Evolutionary conservation across 345 rosid genomes (phyloP), one percentile per base, ranked within the genome.

Genomic region (Hibiscus trionum): DNA sequence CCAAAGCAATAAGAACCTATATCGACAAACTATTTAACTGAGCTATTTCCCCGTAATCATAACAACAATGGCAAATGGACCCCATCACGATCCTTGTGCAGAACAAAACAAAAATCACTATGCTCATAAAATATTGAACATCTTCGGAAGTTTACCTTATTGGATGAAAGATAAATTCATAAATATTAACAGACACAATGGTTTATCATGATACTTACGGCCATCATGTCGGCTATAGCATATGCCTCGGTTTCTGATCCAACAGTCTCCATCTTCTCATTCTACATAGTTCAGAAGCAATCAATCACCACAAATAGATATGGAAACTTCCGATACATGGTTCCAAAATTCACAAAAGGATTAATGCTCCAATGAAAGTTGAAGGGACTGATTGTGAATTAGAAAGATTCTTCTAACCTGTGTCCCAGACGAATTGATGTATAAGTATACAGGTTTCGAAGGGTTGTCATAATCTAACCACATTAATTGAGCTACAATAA

Each of bases 231-330:
- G 66, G 93, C 97, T 66, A 95, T 90, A 49, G 93, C 93, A 85
- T 81, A 95, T 73, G 97, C 97, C 71, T 90, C 99, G 4, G 93
- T 86, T 79, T 95, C 99, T 56, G 97, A 83, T 70, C 96, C 99
- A 76, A 95, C 97, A 37, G 86, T 84, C 82, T 95, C 91, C 88
- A 77, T 84, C 81, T 89, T 86, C 79, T 86, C 96, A 85, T 91
- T 83, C 99, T 92, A 79, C 68, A 86, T 63, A 42, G 76, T 42
- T 78, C 57, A 31, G 66, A 56, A 56, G 31, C 73, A 46, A 64
- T 69, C 69, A 52, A 64, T 76, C 6, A 72, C 44, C 72, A 47
- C 27, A 19, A 69, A 73, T 27, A 33, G 37, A 15, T 16, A 53
- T 27, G 5, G 52, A 24, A 53, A 68, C 42, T 10, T 16, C 59